phyloP scores from a whole-genome alignment of 129 eudicot genomes.

The Cynara cardunculus region DNA sequence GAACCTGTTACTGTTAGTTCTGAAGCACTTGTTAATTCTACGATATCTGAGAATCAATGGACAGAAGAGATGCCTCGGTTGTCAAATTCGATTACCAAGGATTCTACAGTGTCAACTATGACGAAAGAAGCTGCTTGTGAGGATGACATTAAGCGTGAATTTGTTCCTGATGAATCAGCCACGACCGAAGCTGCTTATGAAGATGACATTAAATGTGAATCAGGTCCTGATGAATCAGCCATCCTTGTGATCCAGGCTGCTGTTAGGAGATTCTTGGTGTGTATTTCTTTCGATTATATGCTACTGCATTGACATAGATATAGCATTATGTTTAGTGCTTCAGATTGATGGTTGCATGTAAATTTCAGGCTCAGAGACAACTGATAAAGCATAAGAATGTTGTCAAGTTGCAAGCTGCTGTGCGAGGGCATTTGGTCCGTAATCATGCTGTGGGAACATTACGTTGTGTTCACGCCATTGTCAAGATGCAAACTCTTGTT shows the following conservation, averaged over 20 bases:
- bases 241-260: slow-evolving; percentile 62
- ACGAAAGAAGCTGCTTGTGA: slow-evolving; percentile 1
- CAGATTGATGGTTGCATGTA: background rate
- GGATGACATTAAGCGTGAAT: background rate
- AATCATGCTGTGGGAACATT: slow-evolving; percentile 85
- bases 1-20: slow-evolving; percentile 34
- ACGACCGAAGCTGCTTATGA: slow-evolving; percentile 3
- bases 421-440: slow-evolving; percentile 86
- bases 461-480: slow-evolving; percentile 84
- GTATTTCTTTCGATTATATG: background rate
- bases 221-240: slow-evolving; percentile 36
- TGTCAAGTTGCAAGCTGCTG: slow-evolving; percentile 86
- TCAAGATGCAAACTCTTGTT: slow-evolving; percentile 77
- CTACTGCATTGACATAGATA: background rate
- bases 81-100: slow-evolving; percentile 35
- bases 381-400: slow-evolving; percentile 45
- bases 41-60: slow-evolving; percentile 42
- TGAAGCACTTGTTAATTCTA: slow-evolving; percentile 35
- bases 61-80: slow-evolving; percentile 52
- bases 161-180: background rate
- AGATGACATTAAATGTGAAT: slow-evolving; percentile 25
- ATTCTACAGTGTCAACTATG: slow-evolving; percentile 14
- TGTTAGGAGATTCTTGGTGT: slow-evolving; percentile 73
- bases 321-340: background rate
- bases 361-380: slow-evolving; percentile 55